Conservation (phyloP, 1,284 basidiomycete species). For the Tausonia pullulans region DNA sequence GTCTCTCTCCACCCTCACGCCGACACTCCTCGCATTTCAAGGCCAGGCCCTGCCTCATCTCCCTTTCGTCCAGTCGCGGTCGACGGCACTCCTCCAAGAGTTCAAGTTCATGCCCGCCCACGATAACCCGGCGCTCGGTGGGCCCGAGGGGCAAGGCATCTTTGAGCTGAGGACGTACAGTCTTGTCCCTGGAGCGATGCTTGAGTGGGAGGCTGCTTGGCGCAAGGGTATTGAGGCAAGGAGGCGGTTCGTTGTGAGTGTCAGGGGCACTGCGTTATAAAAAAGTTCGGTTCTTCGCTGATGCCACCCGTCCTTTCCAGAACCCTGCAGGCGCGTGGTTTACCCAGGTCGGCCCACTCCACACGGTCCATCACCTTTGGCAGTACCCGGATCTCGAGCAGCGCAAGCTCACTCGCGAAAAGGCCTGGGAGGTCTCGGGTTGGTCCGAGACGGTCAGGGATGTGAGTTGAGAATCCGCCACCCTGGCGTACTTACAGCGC, state of each 20-base stretch:
- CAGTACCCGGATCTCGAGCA: conserved; percentile 74
- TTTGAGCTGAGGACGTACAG: conserved; percentile 80
- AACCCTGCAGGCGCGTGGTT: conserved; percentile 89
- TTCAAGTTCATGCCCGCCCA: conserved; percentile 81
- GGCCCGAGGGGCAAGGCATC: conserved; percentile 60
- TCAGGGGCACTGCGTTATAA: no score
- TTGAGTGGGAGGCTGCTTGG: conserved; percentile 92
- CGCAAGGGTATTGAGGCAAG: conserved; percentile 78
- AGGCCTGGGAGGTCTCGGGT: conserved; percentile 82
- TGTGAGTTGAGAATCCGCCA: conserved; percentile 37
- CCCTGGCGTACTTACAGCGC: neutral
- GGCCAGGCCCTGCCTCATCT: conserved; percentile 37
- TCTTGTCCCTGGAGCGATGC: conserved; percentile 59
- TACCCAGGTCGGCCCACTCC: conserved; percentile 76
- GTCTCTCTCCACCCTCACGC: conserved; percentile 8
- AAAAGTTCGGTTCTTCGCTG: no score
- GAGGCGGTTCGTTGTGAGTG: conserved; percentile 52
- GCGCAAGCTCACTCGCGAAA: conserved; percentile 68
- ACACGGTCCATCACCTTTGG: conserved; percentile 89
- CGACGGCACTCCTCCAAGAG: conserved; percentile 64
- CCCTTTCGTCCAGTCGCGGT: conserved; percentile 53
- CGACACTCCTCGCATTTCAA: conserved; percentile 7
- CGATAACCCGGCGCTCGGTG: conserved; percentile 29
- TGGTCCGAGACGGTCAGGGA: conserved; percentile 91
- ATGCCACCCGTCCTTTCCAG: conserved; percentile 19